phyloP scores from a whole-genome alignment of 2,329 filamentous ascomycete genomes.

The Diaporthe sp. region DNA sequence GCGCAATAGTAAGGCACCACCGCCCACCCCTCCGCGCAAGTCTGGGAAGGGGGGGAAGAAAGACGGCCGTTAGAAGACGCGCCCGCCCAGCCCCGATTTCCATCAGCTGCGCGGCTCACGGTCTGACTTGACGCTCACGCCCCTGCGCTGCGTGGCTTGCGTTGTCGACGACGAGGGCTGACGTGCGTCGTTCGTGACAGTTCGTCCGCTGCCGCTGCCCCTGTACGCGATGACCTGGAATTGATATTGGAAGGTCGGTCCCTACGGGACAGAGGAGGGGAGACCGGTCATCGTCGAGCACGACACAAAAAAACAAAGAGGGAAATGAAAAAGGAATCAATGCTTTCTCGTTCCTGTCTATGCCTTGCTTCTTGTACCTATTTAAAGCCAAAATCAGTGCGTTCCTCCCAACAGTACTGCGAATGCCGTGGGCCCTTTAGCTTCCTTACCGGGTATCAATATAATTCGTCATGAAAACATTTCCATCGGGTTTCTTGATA shows the following conservation, averaged over 20 bases:
- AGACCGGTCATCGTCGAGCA: background rate
- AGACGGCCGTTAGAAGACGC: background rate
- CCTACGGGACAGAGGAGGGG: background rate
- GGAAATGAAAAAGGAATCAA: background rate
- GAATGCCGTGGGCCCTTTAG: slow-evolving; percentile 1
- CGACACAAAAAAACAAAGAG: background rate
- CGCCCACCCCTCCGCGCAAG: slow-evolving; percentile 21
- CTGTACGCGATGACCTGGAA: slow-evolving; percentile 14
- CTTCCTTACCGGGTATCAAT: slow-evolving; percentile 32
- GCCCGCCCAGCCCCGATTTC: background rate
- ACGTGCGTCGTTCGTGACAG: slow-evolving; percentile 2
- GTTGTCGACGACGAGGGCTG: slow-evolving; percentile 2
- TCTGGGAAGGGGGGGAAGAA: slow-evolving; percentile 22
- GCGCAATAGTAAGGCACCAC: slow-evolving; percentile 18
- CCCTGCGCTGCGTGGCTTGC: background rate
- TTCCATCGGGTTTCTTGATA: slow-evolving; percentile 3
- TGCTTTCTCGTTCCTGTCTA: slow-evolving; percentile 16
- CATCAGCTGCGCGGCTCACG: background rate
- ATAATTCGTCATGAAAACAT: slow-evolving; percentile 3
- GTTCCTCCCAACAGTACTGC: slow-evolving; percentile 8
- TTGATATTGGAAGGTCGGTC: background rate
- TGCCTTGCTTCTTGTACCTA: slow-evolving; percentile 17
- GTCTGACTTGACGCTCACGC: background rate
- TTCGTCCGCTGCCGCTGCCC: background rate
- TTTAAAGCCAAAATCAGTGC: slow-evolving; percentile 4